Evolutionary conservation across 1,284 basidiomycete genomes (phyloP).

Genomic region (Austroboletus niveus): DNA sequence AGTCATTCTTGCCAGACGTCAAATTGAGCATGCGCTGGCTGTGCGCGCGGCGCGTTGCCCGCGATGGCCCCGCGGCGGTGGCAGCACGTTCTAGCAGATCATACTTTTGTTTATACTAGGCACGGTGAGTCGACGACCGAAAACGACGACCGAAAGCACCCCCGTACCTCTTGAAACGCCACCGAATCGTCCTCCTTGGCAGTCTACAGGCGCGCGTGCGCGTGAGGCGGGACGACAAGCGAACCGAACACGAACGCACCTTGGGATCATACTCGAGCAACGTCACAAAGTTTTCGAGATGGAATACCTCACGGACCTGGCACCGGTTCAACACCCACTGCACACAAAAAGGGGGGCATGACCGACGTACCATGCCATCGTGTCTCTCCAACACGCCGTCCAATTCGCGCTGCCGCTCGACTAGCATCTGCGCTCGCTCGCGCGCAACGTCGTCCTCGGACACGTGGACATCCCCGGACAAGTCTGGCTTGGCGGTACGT

Average conservation of each 20-base stretch:
- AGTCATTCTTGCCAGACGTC: conserved; percentile 19
- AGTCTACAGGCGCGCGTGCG: conserved; percentile 37
- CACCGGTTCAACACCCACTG: background rate
- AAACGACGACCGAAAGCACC: conserved; percentile 9
- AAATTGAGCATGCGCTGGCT: conserved; percentile 50
- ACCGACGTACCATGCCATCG: conserved; percentile 65
- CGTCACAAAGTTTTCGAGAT: conserved; percentile 76
- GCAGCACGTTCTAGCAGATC: conserved; percentile 57
- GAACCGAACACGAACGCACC: conserved; percentile 35
- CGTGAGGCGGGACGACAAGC: too few species aligned
- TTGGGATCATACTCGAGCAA: conserved; percentile 75
- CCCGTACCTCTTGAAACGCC: conserved; percentile 69
- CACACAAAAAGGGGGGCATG: background rate
- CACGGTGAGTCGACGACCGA: conserved; percentile 1
- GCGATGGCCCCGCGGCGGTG: conserved; percentile 45
- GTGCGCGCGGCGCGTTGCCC: conserved; percentile 63
- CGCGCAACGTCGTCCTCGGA: conserved; percentile 31
- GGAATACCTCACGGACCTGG: conserved; percentile 81
- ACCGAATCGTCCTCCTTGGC: conserved; percentile 73
- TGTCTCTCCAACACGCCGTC: conserved; percentile 63
- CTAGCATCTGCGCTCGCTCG: conserved; percentile 48
- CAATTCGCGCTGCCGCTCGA: conserved; percentile 57
- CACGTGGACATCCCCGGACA: conserved; percentile 7
- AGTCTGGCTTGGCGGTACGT: conserved; percentile 1
- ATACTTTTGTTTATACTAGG: conserved; percentile 60